A percentile compares a stretch with the other conserved stretches of the same genome.
Evolutionary conservation across 2,329 filamentous ascomycete genomes (phyloP).

Genomic region (Colletotrichum sidae): DNA sequence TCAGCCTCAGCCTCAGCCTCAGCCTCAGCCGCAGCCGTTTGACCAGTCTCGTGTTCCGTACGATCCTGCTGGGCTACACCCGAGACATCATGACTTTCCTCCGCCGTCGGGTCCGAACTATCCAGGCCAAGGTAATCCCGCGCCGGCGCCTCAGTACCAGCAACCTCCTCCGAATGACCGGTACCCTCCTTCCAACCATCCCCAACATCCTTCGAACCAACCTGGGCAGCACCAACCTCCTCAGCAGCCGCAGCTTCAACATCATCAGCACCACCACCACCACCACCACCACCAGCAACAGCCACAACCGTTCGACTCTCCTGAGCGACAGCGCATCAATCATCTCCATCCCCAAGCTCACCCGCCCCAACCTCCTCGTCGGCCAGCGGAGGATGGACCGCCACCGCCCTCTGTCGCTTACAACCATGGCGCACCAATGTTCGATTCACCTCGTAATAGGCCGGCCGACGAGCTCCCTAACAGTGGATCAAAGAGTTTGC

Average conservation of each 20-base stretch:
- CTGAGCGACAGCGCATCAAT: constrained; percentile 43
- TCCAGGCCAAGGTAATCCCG: constrained; percentile 46
- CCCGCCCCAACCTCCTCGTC: constrained; percentile 51
- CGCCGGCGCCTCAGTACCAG: constrained; percentile 39
- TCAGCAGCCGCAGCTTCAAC: constrained; percentile 38
- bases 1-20: too few relatives aligned
- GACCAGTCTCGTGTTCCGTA: constrained; percentile 57
- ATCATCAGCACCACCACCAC: not conserved
- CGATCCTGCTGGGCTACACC: constrained; percentile 55
- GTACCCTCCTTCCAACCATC: constrained; percentile 49
- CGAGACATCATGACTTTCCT: constrained; percentile 62
- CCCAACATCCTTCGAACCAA: constrained; percentile 46
- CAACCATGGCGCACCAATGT: constrained; percentile 55
- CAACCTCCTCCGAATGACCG: constrained; percentile 52
- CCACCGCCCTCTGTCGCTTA: constrained; percentile 65
- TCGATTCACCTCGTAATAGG: constrained; percentile 56
- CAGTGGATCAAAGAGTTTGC: constrained; percentile 71
- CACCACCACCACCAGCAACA: constrained; percentile 40
- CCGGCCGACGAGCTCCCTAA: constrained; percentile 66
- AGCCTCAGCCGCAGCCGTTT: constrained; percentile 46
- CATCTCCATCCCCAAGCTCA: constrained; percentile 46
- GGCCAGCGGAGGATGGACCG: constrained; percentile 60
- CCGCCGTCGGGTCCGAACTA: constrained; percentile 55
- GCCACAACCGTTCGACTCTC: constrained; percentile 46
- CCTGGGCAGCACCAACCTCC: constrained; percentile 33